Conservation (phyloP, 805 yeast species). For the Zygosaccharomyces bailii region DNA sequence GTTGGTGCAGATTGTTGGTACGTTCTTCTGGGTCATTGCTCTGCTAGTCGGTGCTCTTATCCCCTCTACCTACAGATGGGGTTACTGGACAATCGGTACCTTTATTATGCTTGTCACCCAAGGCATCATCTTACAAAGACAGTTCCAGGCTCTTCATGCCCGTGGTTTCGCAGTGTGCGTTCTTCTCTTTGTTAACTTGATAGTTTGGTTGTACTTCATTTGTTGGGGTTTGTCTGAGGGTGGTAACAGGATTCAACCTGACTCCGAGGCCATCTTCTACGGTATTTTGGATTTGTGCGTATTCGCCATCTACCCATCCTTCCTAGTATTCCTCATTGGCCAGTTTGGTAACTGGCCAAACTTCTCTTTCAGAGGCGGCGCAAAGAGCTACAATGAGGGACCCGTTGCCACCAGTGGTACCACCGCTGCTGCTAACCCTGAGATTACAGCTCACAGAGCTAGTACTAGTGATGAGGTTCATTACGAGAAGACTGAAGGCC, state of each 20-base stretch:
- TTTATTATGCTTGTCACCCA: slow-evolving; percentile 43
- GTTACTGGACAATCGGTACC: slow-evolving; percentile 57
- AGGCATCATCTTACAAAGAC: slow-evolving; percentile 28
- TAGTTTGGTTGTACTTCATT: slow-evolving; percentile 44
- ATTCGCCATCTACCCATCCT: slow-evolving; percentile 43
- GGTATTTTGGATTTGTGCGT: slow-evolving; percentile 49
- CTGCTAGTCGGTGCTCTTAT: slow-evolving; percentile 56
- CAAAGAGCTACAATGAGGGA: slow-evolving; percentile 3
- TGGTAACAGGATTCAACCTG: slow-evolving; percentile 53
- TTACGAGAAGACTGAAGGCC: slow-evolving; percentile 19
- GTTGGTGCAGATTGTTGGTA: slow-evolving; percentile 42
- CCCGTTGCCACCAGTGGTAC: neutral
- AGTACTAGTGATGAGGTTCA: slow-evolving; percentile 14
- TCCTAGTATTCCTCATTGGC: slow-evolving; percentile 21
- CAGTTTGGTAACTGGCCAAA: slow-evolving; percentile 18
- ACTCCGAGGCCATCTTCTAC: slow-evolving; percentile 52
- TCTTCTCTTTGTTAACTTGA: slow-evolving; percentile 29
- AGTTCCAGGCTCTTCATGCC: slow-evolving; percentile 25
- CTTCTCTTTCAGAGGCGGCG: slow-evolving; percentile 16
- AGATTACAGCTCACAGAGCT: slow-evolving; percentile 4
- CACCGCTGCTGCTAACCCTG: slow-evolving; percentile 7
- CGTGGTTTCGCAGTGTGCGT: slow-evolving; percentile 17
- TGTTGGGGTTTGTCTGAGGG: slow-evolving; percentile 54
- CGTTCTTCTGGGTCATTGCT: slow-evolving; percentile 49
- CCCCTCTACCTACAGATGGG: slow-evolving; percentile 60